phyloP scores from a whole-genome alignment of 2,329 filamentous ascomycete genomes.

The Aspergillus fischeri region DNA sequence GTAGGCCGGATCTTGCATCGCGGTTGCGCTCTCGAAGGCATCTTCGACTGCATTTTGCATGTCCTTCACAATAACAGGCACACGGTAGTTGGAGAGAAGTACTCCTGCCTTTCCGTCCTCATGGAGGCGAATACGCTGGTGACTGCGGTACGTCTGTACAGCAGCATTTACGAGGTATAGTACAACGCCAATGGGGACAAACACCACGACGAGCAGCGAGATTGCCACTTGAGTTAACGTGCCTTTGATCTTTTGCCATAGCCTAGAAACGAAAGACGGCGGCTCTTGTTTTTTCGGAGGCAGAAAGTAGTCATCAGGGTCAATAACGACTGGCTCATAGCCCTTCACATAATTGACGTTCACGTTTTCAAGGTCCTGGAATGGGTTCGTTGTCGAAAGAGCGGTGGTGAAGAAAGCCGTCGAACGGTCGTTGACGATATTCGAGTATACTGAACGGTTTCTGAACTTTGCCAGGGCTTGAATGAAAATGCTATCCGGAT shows the following conservation, averaged over 20 bases:
- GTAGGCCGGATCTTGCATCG: constrained; percentile 66
- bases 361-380: constrained; percentile 60
- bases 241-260: constrained; percentile 31
- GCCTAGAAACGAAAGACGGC: constrained; percentile 26
- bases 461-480: constrained; percentile 71
- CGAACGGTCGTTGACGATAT: constrained; percentile 79
- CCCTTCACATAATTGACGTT: constrained; percentile 70
- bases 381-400: constrained; percentile 76
- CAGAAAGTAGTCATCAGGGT: constrained; percentile 41
- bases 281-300: constrained; percentile 23
- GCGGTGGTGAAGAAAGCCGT: constrained; percentile 79
- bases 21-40: constrained; percentile 69
- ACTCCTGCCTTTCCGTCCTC: constrained; percentile 66
- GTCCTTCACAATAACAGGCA: constrained; percentile 71
- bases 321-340: constrained; percentile 71
- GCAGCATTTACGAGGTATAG: constrained; percentile 71
- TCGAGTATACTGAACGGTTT: constrained; percentile 74
- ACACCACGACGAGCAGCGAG: constrained; percentile 59
- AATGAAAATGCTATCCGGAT: constrained; percentile 81
- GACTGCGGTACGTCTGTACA: constrained; percentile 71
- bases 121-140: constrained; percentile 70
- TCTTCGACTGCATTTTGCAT: constrained; percentile 73
- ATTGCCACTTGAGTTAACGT: constrained; percentile 58
- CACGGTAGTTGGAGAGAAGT: constrained; percentile 65
- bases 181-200: constrained; percentile 68